Conservation (phyloP, 176 grass and related monocot genomes). For the Typha latifolia region DNA sequence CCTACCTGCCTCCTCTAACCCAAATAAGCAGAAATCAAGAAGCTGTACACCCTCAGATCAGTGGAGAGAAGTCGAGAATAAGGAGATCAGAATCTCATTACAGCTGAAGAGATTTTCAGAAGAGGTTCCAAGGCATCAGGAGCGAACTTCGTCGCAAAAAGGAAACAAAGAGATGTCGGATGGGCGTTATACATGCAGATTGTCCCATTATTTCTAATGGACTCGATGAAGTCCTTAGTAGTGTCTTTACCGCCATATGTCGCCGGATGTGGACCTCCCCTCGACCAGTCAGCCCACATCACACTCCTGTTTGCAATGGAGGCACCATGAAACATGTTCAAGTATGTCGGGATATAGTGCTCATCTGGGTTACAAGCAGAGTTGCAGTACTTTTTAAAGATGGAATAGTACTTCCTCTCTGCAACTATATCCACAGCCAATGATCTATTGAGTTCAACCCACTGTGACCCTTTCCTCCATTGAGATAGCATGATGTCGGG, state of each 20-base stretch:
- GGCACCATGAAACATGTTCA: constrained; percentile 30
- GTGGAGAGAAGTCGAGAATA: too few species aligned
- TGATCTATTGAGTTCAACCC: constrained; percentile 58
- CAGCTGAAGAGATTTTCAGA: constrained; percentile 54
- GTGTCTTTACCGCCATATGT: constrained; percentile 39
- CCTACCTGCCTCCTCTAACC: too few species aligned
- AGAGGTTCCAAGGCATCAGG: constrained; percentile 45
- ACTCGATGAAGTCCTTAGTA: constrained; percentile 21
- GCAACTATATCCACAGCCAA: constrained; percentile 47
- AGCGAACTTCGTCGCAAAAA: constrained; percentile 54
- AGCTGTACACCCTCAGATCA: too few species aligned
- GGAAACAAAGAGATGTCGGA: constrained; percentile 43
- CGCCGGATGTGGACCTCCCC: constrained; percentile 52
- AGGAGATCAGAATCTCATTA: constrained; percentile 47
- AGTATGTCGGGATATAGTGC: constrained; percentile 59
- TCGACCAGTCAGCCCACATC: constrained; percentile 57
- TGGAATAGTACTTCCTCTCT: constrained; percentile 29
- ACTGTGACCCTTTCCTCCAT: constrained; percentile 63
- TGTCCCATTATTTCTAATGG: constrained; percentile 42
- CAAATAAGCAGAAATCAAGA: too few species aligned
- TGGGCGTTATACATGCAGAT: constrained; percentile 41
- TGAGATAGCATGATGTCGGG: constrained; percentile 29
- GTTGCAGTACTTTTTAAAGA: constrained; percentile 46
- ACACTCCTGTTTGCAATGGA: constrained; percentile 47
- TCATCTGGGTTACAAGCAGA: constrained; percentile 50